Evolutionary conservation across 495 filamentous ascomycete genomes (phyloP), one percentile per base, ranked within the genome.

Genomic region (Saxophila tyrrhenica): DNA sequence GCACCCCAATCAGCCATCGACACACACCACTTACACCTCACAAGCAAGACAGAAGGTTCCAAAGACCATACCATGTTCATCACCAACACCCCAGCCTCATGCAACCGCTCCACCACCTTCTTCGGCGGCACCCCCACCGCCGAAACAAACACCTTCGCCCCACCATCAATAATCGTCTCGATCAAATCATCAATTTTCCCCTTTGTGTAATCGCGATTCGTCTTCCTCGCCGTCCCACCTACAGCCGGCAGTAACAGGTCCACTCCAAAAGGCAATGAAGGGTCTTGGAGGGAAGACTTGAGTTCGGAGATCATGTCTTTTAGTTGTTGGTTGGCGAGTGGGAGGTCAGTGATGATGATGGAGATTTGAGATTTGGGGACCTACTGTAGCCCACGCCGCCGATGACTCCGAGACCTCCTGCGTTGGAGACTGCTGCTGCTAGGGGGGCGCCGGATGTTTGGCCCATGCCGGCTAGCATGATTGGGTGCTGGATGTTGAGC

Each of bases 151-250:
- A 96, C 80, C 71, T 82, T 85, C 51, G 88, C 86, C 47, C 86
- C 85, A 50, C 80, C 85, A 63, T 88, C 81, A 70, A 97, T 92
- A 70, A 95, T 83, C 61, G 92, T 88, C 65, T 88, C 83, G 67
- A 94, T 72, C 32, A 97, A 78, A 64, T 92, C 82, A 68, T 87
- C 75, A 48, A 97, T 84, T 75, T 95, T 96, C 65, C 91, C 91
- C 74, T 97, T 95, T 65, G 91, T 97, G 77, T 97, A 97, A 72
- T 97, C 91, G 72, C 95, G 92, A 79, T 95, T 95, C 52, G 89
- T 95, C 75, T 94, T 94, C 57, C 91, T 79, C 50, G 91, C 91
- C 63, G 75, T 84, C 59, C 89, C 91, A 49, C 91, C 91, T 51
- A 97, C 86, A 71, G 95, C 88, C 48, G 91, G 91, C 16, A 97